Evolutionary conservation across 1,284 basidiomycete species (phyloP).

Genomic region (Boletus holoroseus): DNA sequence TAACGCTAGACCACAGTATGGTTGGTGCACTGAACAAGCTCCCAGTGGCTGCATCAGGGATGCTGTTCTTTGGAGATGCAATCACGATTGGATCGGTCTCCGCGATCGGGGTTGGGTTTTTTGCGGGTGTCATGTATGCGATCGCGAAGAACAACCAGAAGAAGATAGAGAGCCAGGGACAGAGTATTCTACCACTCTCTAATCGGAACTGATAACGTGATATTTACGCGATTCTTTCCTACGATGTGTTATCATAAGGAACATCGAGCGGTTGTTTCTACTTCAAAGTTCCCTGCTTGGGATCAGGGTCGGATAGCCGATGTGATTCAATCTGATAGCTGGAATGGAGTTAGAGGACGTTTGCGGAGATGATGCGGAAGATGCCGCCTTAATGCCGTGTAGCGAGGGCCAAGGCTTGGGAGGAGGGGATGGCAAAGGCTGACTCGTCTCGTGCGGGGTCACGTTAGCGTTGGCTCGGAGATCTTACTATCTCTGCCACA

Average conservation of each 20-base stretch:
- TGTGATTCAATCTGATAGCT: background rate
- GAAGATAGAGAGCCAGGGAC: constrained; percentile 51
- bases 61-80: constrained; percentile 92
- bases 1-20: constrained; percentile 62
- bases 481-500: background rate
- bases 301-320: background rate
- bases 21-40: constrained; percentile 98
- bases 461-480: background rate
- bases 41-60: constrained; percentile 92
- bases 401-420: background rate
- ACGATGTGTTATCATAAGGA: constrained; percentile 3
- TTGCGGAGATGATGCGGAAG: constrained; percentile 27
- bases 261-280: background rate
- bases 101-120: constrained; percentile 84
- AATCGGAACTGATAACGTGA: constrained; percentile 42
- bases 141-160: constrained; percentile 87
- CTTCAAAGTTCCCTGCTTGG: background rate
- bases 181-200: constrained; percentile 55
- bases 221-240: background rate
- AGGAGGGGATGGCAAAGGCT: background rate
- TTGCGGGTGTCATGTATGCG: constrained; percentile 87
- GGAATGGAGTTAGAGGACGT: constrained; percentile 14
- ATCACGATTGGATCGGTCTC: constrained; percentile 85
- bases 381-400: constrained; percentile 25
- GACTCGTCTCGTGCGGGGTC: background rate